Conservation (phyloP, 495 filamentous ascomycete species). For the Penicillium coffeae region DNA sequence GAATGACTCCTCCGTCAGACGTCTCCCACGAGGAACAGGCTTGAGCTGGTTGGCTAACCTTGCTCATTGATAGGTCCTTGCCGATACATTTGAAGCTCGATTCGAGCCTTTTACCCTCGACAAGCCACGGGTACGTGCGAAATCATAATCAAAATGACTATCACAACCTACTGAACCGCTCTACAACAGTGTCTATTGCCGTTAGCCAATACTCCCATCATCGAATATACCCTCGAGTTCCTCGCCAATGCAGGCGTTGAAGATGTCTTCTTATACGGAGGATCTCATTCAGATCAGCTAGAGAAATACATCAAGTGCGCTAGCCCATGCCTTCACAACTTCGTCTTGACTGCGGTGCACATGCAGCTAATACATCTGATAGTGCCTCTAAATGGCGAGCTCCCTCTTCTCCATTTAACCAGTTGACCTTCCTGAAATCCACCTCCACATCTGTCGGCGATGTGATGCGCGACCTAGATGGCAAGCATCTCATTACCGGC, state of each 20-base stretch:
- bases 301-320: conserved; percentile 74
- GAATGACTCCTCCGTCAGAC: not conserved
- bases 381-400: conserved; percentile 67
- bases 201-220: conserved; percentile 87
- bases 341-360: not conserved
- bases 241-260: conserved; percentile 89
- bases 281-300: conserved; percentile 82
- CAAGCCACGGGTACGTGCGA: conserved; percentile 69
- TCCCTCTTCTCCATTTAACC: conserved; percentile 75
- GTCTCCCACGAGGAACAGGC: not conserved
- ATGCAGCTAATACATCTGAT: conserved; percentile 9
- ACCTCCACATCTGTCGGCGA: conserved; percentile 87
- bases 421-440: conserved; percentile 80
- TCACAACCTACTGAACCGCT: not conserved
- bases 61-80: conserved; percentile 56
- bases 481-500: conserved; percentile 75
- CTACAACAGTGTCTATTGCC: conserved; percentile 78
- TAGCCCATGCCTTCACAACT: no score
- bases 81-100: conserved; percentile 89
- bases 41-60: not conserved
- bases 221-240: conserved; percentile 97
- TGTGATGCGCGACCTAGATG: conserved; percentile 91
- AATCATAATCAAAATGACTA: not conserved
- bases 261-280: conserved; percentile 88
- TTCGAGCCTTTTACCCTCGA: conserved; percentile 89